Base-by-base conservation (phyloP, 805 yeast species). In the Wickerhamomyces sydowiorum region DNA sequence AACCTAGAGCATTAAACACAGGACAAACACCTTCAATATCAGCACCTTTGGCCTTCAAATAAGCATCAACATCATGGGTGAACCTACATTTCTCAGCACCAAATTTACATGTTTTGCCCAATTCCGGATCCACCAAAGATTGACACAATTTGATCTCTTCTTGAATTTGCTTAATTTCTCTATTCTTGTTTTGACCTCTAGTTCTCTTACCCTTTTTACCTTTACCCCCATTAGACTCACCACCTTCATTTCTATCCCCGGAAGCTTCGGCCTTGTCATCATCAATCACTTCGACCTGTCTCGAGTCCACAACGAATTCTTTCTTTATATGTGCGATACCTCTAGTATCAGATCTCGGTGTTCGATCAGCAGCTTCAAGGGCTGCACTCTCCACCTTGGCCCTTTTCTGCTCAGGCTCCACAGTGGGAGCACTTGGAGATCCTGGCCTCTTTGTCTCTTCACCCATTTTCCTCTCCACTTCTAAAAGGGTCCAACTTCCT, bases 21-120 rank as follows among this genome's bases (percentile, higher is more conserved):
- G 99, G 98, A 64, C 99, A 93, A 2, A 55, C 56, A 0, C 95
- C 95, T 9, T 72, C 76, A 19, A 87, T 65, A 59, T 93, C 98
- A 0, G 64, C 70, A 1, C 79, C 83, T 60, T 93, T 91, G 20
- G 75, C 60, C 0, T 57, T 64, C 24, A 93, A 60, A 54, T 88
- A 93, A 37, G 62, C 69, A 3, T 69, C 72, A 20, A 89, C 59
- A 63, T 89, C 84, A 65, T 93, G 99, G 37, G 80, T 76, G 57
- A 72, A 84, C 45, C 82, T 73, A 67, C 99, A 93, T 38, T 66
- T 68, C 15, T 75, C 84, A 12, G 79, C 75, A 14, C 91, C 93
- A 53, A 73, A 80, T 19, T 75, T 65, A 61, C 95, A 86, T 30
- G 58, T 66, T 38, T 51, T 49, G 10, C 56, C 56, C 27, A 60